phyloP scores from a whole-genome alignment of 139 green algal genomes.

The Ulvella scutata region DNA sequence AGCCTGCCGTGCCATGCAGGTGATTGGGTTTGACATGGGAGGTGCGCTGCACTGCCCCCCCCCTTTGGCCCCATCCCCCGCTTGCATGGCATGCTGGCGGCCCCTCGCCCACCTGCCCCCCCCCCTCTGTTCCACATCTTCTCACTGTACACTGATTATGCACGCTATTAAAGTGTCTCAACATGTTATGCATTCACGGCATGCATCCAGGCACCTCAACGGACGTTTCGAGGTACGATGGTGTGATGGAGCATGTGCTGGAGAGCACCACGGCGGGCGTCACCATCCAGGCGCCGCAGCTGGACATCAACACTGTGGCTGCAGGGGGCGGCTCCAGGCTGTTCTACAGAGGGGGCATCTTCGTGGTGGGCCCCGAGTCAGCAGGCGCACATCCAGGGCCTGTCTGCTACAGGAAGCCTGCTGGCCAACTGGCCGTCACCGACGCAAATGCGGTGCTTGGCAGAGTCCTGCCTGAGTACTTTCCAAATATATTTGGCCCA shows the following conservation, averaged over 20 bases:
- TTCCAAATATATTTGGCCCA: conserved; percentile 84
- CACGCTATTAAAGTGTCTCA: no score
- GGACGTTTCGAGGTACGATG: conserved; percentile 83
- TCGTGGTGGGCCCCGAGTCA: conserved; percentile 79
- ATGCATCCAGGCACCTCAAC: conserved; percentile 55
- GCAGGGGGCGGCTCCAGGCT: conserved; percentile 78
- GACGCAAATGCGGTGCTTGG: conserved; percentile 91
- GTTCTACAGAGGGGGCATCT: conserved; percentile 32
- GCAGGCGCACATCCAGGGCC: conserved; percentile 87
- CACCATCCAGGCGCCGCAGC: conserved; percentile 71
- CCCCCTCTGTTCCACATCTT: neutral
- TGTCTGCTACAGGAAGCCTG: conserved; percentile 88
- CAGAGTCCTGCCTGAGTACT: conserved; percentile 79
- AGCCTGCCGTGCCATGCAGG: conserved; percentile 35
- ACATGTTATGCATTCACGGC: no score
- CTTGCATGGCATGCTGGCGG: neutral
- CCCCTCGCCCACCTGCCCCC: neutral
- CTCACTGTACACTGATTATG: neutral
- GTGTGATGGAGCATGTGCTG: conserved; percentile 78
- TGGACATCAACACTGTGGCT: conserved; percentile 98
- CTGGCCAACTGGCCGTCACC: conserved; percentile 75
- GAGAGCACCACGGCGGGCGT: conserved; percentile 84
- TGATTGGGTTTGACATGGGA: conserved; percentile 98
- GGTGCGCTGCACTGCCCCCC: conserved; percentile 63
- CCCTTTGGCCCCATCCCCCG: no score